phyloP scores from a whole-genome alignment of 495 filamentous ascomycete species.

The Neurospora sp. region DNA sequence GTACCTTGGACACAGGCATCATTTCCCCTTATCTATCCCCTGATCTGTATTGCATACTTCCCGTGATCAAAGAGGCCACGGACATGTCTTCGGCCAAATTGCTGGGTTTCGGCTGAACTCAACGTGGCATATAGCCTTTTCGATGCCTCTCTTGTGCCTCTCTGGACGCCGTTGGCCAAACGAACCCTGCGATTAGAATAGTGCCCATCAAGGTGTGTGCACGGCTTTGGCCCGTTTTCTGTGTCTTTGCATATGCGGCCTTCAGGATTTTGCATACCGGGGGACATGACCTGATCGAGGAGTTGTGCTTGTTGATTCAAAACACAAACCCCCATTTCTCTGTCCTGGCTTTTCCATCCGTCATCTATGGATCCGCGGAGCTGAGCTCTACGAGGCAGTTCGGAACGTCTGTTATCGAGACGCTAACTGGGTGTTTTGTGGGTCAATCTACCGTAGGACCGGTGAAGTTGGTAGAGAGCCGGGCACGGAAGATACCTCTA shows the following conservation, averaged over 20 bases:
- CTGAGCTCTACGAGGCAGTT: neutral
- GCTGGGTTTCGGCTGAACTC: conserved; percentile 27
- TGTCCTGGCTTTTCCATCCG: neutral
- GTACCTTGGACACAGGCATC: neutral
- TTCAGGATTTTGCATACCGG: conserved; percentile 6
- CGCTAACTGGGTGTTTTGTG: neutral
- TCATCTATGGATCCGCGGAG: neutral
- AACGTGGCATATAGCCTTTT: conserved; percentile 27
- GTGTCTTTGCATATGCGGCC: conserved; percentile 18
- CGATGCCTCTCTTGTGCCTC: conserved; percentile 5
- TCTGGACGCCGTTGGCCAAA: conserved; percentile 13
- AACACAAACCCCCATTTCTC: neutral
- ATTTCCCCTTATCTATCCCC: neutral
- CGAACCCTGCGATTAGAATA: neutral
- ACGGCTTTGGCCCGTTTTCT: conserved; percentile 10
- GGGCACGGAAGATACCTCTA: neutral
- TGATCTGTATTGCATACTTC: neutral
- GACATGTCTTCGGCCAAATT: conserved; percentile 17
- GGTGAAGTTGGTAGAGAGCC: neutral
- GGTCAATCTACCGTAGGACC: neutral
- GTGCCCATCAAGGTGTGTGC: conserved; percentile 2
- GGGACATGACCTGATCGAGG: neutral
- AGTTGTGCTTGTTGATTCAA: neutral
- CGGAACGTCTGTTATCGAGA: neutral
- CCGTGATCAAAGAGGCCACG: neutral